phyloP scores from a whole-genome alignment of 768 basidiomycete genomes.

The Floccularia luteovirens region DNA sequence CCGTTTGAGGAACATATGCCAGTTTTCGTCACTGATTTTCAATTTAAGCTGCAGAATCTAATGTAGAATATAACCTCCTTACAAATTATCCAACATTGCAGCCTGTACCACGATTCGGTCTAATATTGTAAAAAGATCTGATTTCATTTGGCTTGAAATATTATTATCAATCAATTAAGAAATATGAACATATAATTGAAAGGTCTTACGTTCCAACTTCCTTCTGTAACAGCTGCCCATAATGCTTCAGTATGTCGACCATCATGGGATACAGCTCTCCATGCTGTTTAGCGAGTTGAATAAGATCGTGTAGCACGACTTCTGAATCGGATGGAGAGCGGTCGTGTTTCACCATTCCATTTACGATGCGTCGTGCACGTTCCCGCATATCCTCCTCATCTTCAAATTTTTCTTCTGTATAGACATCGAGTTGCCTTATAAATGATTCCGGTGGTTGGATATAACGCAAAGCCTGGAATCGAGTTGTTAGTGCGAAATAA shows the following conservation, averaged over 20 bases:
- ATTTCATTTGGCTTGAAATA: constrained; percentile 48
- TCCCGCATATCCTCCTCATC: constrained; percentile 84
- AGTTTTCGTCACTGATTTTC: constrained; percentile 51
- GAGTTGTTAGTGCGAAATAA: not conserved
- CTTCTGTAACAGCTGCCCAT: constrained; percentile 46
- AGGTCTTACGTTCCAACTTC: constrained; percentile 61
- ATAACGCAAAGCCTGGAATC: constrained; percentile 60
- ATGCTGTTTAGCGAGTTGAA: constrained; percentile 52
- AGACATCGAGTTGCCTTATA: constrained; percentile 75
- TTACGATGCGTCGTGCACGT: constrained; percentile 31
- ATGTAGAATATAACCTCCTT: constrained; percentile 14
- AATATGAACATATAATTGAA: constrained; percentile 25
- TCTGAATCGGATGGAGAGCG: constrained; percentile 41
- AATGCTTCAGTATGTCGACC: constrained; percentile 51
- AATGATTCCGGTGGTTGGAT: constrained; percentile 63
- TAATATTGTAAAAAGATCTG: constrained; percentile 47
- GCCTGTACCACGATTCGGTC: constrained; percentile 63
- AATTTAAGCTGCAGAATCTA: constrained; percentile 7
- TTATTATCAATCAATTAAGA: constrained; percentile 1
- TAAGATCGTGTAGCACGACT: constrained; percentile 49
- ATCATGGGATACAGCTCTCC: constrained; percentile 56
- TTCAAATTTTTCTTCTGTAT: constrained; percentile 84
- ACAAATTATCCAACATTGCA: constrained; percentile 57
- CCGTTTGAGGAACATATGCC: constrained; percentile 52
- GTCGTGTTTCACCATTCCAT: constrained; percentile 18